Percentiles rank a stretch among this genome's conserved stretches.
phyloP scores from a whole-genome alignment of 2,329 filamentous ascomycete species.

The Monosporascus sp. region DNA sequence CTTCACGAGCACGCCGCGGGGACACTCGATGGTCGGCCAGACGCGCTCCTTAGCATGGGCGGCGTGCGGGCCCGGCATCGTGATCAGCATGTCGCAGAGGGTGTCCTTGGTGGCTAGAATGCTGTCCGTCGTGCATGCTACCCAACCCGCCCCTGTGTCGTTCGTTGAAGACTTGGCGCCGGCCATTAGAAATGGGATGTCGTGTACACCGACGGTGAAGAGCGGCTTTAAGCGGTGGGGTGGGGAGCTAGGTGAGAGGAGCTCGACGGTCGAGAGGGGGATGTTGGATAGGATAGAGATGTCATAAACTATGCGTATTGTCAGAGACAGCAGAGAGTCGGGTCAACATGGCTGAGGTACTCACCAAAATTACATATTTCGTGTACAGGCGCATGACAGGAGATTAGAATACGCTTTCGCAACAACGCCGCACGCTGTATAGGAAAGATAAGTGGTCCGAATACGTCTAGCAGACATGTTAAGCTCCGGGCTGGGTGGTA shows the following conservation, averaged over 20 bases:
- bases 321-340: slow-evolving; percentile 12
- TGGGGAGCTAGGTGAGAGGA: slow-evolving; percentile 58
- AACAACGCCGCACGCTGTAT: slow-evolving; percentile 82
- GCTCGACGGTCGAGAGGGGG: slow-evolving; percentile 64
- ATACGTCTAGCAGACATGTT: slow-evolving; percentile 68
- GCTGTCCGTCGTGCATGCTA: slow-evolving; percentile 92
- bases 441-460: slow-evolving; percentile 89
- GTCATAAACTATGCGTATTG: slow-evolving; percentile 67
- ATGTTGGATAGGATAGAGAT: slow-evolving; percentile 90
- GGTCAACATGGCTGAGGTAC: slow-evolving; percentile 7
- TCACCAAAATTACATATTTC: slow-evolving; percentile 83
- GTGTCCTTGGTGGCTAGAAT: slow-evolving; percentile 81
- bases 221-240: slow-evolving; percentile 68
- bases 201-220: slow-evolving; percentile 91
- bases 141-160: slow-evolving; percentile 64
- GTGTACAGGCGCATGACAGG: slow-evolving; percentile 80
- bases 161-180: slow-evolving; percentile 45
- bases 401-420: slow-evolving; percentile 81
- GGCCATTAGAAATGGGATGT: slow-evolving; percentile 72
- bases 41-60: slow-evolving; percentile 52
- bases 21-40: slow-evolving; percentile 72
- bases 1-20: slow-evolving; percentile 61
- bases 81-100: slow-evolving; percentile 85
- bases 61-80: slow-evolving; percentile 62
- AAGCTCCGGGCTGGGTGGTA: slow-evolving; percentile 87